Base-by-base conservation (phyloP, 2,329 filamentous ascomycete genomes). In the Xylariaceae sp. region DNA sequence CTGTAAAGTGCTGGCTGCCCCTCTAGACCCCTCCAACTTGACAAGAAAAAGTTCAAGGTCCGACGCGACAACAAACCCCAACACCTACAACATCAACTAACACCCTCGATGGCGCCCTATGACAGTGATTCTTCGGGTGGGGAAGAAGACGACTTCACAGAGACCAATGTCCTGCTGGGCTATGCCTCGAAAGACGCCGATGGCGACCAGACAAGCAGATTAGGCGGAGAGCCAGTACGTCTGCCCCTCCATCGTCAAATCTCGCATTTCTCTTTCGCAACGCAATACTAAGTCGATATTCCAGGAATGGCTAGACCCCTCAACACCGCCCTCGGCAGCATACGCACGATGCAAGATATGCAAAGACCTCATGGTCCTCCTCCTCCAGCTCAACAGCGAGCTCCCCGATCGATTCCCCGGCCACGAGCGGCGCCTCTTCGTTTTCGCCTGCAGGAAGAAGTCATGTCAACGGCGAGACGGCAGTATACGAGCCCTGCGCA, bases 301-400 rank as follows among this genome's bases (percentile, higher is more conserved):
- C n/a, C n/a, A 94, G 92, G 84, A 86, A 69, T 99, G 94, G 94
- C 75, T 96, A 35, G 85, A 91, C 59, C 70, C 78, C n/a, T 73
- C 77, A 46, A 81, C 77, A 38, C 76, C 87, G 4, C 88, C 92
- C 7, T 87, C 89, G 1, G 87, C 87, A 19, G 75, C 85, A 1
- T 78, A 95, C 10, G 90, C 88, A 18, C 86, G 85, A 70, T 99
- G 94, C 75, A 90, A 88, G 70, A 80, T 88, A 57, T 99, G 94
- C 81, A 88, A 90, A 58, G 81, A 84, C 45, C 71, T 89, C 45
- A 90, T 96, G 82, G 85, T 83, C 1, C 78, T 97, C 11, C 80
- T 99, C 3, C 80, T 99, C 42, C 90, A 99, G 69, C 80, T 99
- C 27, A 90, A 99, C 69, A 91, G 83, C 61, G 90, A 96, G 66